Base-by-base conservation (phyloP, 805 yeast species). In the Candida sphagnicola region DNA sequence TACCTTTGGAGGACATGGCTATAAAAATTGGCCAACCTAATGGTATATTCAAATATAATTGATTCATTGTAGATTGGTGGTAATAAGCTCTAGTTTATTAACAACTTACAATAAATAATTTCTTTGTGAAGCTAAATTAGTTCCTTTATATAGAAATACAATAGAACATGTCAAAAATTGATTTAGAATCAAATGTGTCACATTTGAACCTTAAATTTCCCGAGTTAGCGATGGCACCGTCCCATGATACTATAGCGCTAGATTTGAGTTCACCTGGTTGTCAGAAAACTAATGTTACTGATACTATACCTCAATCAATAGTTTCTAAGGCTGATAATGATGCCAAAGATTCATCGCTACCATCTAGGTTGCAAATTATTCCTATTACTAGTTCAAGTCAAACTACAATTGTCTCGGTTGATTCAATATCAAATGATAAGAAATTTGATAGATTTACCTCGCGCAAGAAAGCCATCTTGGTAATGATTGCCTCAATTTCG, bases 401-500 rank as follows among this genome's bases (percentile, higher is more conserved):
- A 8, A 12, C 29, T 5, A 10, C 12, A 10, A 12, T 5, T 12
- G 4, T 34, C 30, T 23, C 12, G 17, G 31, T 5, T n/a, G 24
- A 24, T 13, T 29, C 44, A 15, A 35, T 31, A 2, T 34, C 39
- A 14, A 31, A 34, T 3, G 45, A 47, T 25, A 38, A 29, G 12
- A 42, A 35, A n/a, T 49, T 38, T 28, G 35, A 33, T 18, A 30
- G 53, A 17, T 51, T 43, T 28, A 37, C 50, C 5, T 14, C 28
- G 12, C 40, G 37, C 13, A 41, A 42, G 3, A 53, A 51, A 34
- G n/a, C 19, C 3, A 28, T 43, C 8, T 53, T 46, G 34, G 43
- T 53, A 13, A 21, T 42, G 5, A 37, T 52, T 4, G 49, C 51
- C 2, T 44, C 56, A 2, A 18, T 49, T 19, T 45, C 60, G 5